Evolutionary conservation across 2,329 filamentous ascomycete species (phyloP), one percentile per base, ranked within the genome.

Genomic region (Neocucurbitaria cava): DNA sequence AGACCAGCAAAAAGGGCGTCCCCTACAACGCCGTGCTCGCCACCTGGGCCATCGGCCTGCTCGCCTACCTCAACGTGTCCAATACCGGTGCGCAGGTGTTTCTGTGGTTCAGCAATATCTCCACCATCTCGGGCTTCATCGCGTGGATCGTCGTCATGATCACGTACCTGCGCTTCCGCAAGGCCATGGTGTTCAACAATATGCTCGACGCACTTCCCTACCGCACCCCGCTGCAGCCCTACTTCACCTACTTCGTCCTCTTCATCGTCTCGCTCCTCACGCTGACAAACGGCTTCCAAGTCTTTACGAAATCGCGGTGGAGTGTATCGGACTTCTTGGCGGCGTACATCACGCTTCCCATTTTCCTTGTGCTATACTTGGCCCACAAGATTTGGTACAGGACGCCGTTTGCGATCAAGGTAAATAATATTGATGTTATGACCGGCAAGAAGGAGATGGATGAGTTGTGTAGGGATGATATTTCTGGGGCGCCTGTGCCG

Each of bases 21-120:
- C 77, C 76, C 1, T 76, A 72, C 56, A 63, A 67, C 7, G 74
- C 73, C 46, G 77, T 80, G 17, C 56, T 75, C 3, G 66, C 72
- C 1, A 73, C 72, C 8, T 74, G 70, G 72, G 51, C 76, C 11
- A 78, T 82, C 52, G 76, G 77, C 10, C 69, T 76, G 0, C 76
- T 84, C 15, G 77, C 80, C 1, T 84, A 81, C 54, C 73, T 85
- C 18, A 83, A 82, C 52, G 76, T 80, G 18, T 79, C 76, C 24
- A 80, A 73, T 56, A 77, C 71, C 18, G 78, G 78, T 3, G 74
- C 76, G 5, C 76, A 78, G 21, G 73, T 82, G 11, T 91, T 91
- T 70, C 80, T 79, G 43, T 91, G 89, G 86, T 89, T 91, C 71
- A 82, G 85, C 62, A 90, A 89, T 70, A 84, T 91, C 53, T 88